Evolutionary conservation across 495 filamentous ascomycete genomes (phyloP).

Genomic region (Staphylotrichum tortipilum): DNA sequence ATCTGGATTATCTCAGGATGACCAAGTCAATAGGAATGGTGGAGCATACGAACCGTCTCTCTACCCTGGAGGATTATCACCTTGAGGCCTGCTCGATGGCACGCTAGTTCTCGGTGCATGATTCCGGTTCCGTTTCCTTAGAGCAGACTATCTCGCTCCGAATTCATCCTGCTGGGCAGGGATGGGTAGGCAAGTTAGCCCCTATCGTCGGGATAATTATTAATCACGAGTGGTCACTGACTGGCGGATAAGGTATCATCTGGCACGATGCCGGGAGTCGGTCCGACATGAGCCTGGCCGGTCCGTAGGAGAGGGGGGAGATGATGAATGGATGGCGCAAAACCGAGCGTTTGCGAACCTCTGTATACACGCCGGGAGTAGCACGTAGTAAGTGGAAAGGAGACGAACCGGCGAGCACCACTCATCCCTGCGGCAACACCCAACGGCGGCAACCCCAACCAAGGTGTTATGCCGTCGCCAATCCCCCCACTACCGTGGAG

Average conservation of each 20-base stretch:
- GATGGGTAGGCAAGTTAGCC: conserved; percentile 3
- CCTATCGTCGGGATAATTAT: too few relatives aligned
- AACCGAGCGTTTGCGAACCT: background rate
- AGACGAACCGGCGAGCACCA: background rate
- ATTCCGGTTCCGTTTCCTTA: conserved; percentile 15
- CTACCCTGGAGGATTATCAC: background rate
- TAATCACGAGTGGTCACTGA: too few relatives aligned
- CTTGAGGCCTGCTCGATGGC: conserved; percentile 24
- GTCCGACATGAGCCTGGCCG: background rate
- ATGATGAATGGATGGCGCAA: background rate
- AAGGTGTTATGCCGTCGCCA: too few relatives aligned
- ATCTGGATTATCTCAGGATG: background rate
- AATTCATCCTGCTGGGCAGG: conserved; percentile 5
- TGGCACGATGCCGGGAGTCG: background rate
- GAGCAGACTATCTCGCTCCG: conserved; percentile 23
- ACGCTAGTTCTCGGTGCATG: conserved; percentile 11
- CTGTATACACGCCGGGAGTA: background rate
- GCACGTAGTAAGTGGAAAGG: background rate
- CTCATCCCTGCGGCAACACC: too few relatives aligned
- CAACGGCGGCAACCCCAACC: too few relatives aligned
- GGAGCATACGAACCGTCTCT: background rate
- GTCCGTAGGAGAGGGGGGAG: background rate
- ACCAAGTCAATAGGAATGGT: background rate
- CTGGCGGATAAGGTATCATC: background rate
- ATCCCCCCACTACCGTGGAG: background rate